Evolutionary conservation across 768 basidiomycete genomes (phyloP).

Genomic region (Leucosporidium yakuticum): DNA sequence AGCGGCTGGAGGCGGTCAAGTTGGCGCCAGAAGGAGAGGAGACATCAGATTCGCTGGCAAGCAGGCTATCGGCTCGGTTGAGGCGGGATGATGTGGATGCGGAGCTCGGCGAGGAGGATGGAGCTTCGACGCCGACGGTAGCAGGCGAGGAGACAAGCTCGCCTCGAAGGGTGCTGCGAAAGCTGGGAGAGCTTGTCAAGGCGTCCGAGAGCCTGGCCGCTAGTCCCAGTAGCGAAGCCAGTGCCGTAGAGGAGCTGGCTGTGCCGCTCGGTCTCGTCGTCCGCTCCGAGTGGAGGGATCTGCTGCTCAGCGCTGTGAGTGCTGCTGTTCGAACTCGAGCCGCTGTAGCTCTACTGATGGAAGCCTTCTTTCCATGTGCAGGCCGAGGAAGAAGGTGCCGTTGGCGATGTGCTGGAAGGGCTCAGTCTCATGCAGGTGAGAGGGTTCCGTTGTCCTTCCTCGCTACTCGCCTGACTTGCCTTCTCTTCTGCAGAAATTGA

Average conservation of each 20-base stretch:
- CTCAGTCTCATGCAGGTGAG: conserved; percentile 54
- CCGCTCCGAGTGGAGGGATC: conserved; percentile 52
- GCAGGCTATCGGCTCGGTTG: conserved; percentile 8
- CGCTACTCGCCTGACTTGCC: not conserved
- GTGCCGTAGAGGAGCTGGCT: not conserved
- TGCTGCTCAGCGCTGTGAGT: conserved; percentile 54
- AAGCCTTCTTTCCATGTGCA: conserved; percentile 36
- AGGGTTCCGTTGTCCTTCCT: not conserved
- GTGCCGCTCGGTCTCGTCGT: conserved; percentile 53
- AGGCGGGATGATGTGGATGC: not conserved
- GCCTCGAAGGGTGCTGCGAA: not conserved
- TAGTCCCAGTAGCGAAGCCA: not conserved
- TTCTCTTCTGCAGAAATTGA: conserved; percentile 45
- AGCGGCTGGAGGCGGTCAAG: conserved; percentile 4
- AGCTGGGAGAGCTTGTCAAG: not conserved
- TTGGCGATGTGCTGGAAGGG: conserved; percentile 49
- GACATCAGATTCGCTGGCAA: not conserved
- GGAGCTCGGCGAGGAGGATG: not conserved
- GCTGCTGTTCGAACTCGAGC: not conserved
- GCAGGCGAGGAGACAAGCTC: not conserved
- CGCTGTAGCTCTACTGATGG: not conserved
- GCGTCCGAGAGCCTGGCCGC: not conserved
- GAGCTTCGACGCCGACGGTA: not conserved
- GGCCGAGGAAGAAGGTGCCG: conserved; percentile 51
- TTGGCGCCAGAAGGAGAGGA: not conserved